Evolutionary conservation across 768 basidiomycete species (phyloP), one percentile per base, ranked within the genome.

Genomic region (Amanita polypyramis): DNA sequence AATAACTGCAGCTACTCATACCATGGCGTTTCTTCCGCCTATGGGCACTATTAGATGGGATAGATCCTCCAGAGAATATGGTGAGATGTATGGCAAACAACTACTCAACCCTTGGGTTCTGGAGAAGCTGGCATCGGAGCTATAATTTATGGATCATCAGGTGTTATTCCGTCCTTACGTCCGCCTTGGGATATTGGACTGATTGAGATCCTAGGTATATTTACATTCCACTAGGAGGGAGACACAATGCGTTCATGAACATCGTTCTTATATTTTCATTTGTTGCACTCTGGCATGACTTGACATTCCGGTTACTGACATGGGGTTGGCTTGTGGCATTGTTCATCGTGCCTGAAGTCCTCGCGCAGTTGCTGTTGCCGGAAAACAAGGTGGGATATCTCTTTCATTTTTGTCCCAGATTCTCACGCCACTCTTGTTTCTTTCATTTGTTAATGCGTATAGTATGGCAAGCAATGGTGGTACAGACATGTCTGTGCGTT

Each of bases 11-110:
- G 94, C 78, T 97, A 17, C 70, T 97, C 35, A 77, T 97, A 17
- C 88, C 93, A 0, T 97, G 95, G 95, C 77, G 95, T 9, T 96
- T 96, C 70, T 98, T 97, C 70, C 85, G 94, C 2, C 66, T 96
- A 15, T 97, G 94, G 92, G 84, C 94, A 2, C 68, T 98, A 17
- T 62, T 78, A 46, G 89, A 92, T 56, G 89, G 88, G 0, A 75
- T 97, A 29, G 90, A 96, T 56, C 86, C 92, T 0, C 96, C 95
- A 0, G 96, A 99, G 64, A 99, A 99, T 63, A 96, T 97, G 96
- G 76, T 99, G 10, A 77, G 96, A n/a, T 98, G 96, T 59, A 85
- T 97, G 82, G 87, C 81, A 17, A 99, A 98, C 63, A 98, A 97
- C 62, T 97, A 97, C 60, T 96, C 94, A 0, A 77, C 82, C 0